Evolutionary conservation across 495 filamentous ascomycete genomes (phyloP).

Genomic region (Penicillium mononematosum): DNA sequence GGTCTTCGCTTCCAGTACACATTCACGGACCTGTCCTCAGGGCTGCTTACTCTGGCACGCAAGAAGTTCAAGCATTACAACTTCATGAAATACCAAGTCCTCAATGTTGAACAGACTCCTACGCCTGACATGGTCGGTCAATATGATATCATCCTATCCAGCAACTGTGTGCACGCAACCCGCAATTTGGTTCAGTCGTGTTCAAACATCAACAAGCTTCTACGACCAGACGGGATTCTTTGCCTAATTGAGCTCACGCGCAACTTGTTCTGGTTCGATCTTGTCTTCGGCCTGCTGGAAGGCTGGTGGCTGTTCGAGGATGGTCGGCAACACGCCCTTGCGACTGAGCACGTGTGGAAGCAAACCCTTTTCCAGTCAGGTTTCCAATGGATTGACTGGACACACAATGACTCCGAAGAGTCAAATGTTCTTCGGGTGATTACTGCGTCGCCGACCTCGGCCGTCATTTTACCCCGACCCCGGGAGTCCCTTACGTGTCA

Average conservation of each 20-base stretch:
- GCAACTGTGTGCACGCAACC: constrained; percentile 49
- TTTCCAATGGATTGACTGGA: constrained; percentile 1
- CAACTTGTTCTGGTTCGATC: constrained; percentile 35
- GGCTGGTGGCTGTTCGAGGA: constrained; percentile 40
- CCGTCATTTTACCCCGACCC: not conserved
- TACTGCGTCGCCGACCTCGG: not conserved
- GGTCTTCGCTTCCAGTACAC: constrained; percentile 34
- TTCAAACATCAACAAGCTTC: constrained; percentile 30
- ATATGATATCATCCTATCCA: constrained; percentile 39
- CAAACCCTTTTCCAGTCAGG: not conserved
- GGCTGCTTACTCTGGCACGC: constrained; percentile 33
- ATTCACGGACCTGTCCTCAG: constrained; percentile 42
- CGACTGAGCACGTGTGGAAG: not conserved
- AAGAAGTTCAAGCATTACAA: constrained; percentile 26
- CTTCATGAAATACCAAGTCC: constrained; percentile 29
- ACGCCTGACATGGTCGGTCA: constrained; percentile 12
- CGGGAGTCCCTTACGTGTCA: not conserved
- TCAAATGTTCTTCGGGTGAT: not conserved
- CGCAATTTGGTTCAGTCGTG: constrained; percentile 27
- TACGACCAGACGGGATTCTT: constrained; percentile 38
- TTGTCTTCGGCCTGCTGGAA: constrained; percentile 36
- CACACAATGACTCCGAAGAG: not conserved
- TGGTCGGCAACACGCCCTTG: constrained; percentile 26
- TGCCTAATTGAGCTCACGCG: constrained; percentile 42
- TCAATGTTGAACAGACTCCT: constrained; percentile 39